Percentiles rank a stretch among this genome's conserved stretches.
Conservation (phyloP, 2,329 filamentous ascomycete species). For the Pestalotiopsis sp. region DNA sequence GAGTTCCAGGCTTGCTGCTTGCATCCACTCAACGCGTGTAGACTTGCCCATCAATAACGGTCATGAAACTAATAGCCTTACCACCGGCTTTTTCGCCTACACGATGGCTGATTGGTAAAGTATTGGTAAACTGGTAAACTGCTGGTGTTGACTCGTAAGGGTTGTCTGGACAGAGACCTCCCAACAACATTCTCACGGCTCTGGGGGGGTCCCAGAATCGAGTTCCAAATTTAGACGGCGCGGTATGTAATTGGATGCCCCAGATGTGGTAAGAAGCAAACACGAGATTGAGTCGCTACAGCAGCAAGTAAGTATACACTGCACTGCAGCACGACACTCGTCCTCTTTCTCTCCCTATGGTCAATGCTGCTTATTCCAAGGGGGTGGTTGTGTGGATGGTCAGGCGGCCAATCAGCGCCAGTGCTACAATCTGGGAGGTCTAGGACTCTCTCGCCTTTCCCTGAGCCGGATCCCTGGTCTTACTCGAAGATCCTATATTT, state of each 20-base stretch:
- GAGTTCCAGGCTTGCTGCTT: background rate
- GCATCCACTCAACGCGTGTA: background rate
- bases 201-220: background rate
- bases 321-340: background rate
- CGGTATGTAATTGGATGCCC: background rate
- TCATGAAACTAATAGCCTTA: background rate
- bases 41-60: conserved; percentile 1
- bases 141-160: background rate
- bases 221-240: conserved; percentile 4
- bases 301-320: background rate
- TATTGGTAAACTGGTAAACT: background rate
- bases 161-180: background rate
- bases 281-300: background rate
- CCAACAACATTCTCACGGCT: background rate
- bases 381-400: background rate
- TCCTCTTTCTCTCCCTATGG: background rate
- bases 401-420: background rate
- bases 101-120: background rate
- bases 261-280: background rate
- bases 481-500: conserved; percentile 10
- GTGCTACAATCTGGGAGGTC: background rate
- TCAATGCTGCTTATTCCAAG: conserved; percentile 8
- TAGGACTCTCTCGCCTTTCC: background rate
- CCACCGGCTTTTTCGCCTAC: background rate
- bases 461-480: background rate